These are phyloP conservation scores for Fusarium hostae DNA, from an alignment of 2,329 filamentous ascomycete species.

Conservation along the genomic window DNA sequence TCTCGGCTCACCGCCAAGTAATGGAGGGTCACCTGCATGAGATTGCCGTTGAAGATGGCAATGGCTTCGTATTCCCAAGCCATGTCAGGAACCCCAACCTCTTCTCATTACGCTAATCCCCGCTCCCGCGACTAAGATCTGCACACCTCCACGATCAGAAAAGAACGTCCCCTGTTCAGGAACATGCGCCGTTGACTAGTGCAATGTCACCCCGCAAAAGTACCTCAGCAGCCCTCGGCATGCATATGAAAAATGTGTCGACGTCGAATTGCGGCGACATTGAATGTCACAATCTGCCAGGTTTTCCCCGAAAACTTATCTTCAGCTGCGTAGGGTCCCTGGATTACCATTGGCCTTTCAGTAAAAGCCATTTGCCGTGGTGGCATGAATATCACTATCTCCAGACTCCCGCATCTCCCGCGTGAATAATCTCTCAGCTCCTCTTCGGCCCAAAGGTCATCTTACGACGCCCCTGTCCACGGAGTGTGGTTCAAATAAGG, in stretches of 20 bases:
- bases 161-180: conserved; percentile 26
- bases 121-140: conserved; percentile 22
- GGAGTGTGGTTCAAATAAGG: conserved; percentile 18
- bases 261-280: conserved; percentile 23
- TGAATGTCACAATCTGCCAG: conserved; percentile 12
- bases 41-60: neutral
- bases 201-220: conserved; percentile 25
- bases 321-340: neutral
- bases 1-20: neutral
- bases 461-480: neutral
- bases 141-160: conserved; percentile 21
- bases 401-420: neutral
- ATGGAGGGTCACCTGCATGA: neutral
- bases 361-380: neutral
- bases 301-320: neutral
- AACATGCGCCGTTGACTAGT: conserved; percentile 22
- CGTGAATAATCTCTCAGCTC: conserved; percentile 12
- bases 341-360: neutral
- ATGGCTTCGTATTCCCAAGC: conserved; percentile 11
- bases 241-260: conserved; percentile 41
- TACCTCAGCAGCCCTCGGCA: conserved; percentile 40
- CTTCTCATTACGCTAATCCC: conserved; percentile 1
- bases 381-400: neutral
- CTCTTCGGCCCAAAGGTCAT: neutral
- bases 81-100: conserved; percentile 4